Percentiles rank a stretch among this genome's conserved stretches.
phyloP scores from a whole-genome alignment of 2,329 filamentous ascomycete genomes.

The Coniochaeta sp. region DNA sequence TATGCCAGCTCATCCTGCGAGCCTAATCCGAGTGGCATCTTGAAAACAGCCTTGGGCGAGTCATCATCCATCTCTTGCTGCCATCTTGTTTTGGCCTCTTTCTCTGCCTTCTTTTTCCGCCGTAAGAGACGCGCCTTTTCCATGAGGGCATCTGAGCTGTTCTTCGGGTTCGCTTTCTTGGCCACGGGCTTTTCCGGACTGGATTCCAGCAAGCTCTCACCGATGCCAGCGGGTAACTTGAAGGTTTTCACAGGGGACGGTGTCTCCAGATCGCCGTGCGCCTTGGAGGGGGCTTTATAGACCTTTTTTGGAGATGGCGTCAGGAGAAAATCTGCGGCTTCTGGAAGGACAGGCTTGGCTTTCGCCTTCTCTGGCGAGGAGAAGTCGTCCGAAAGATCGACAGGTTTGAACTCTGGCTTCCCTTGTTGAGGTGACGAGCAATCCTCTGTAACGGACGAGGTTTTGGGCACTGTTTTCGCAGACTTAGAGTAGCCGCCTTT shows the following conservation, averaged over 20 bases:
- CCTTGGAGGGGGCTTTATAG: neutral
- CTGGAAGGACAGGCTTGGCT: neutral
- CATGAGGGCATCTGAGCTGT: neutral
- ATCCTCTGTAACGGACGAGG: neutral
- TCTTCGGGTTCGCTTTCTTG: neutral
- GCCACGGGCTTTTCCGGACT: neutral
- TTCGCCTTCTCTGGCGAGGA: neutral
- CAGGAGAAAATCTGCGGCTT: neutral
- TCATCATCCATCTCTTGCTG: neutral
- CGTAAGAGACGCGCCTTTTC: neutral
- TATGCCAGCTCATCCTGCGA: neutral
- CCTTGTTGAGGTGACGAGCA: neutral
- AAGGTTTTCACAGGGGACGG: neutral
- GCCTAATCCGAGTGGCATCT: neutral
- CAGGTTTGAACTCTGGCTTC: neutral
- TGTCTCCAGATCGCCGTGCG: neutral
- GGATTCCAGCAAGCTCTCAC: neutral
- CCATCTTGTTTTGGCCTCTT: neutral
- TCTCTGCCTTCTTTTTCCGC: neutral
- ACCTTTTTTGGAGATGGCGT: neutral
- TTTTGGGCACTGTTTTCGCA: neutral
- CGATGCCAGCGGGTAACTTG: neutral
- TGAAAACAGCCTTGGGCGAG: neutral
- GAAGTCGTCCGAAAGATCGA: neutral
- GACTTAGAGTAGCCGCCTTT: neutral